Conservation (phyloP, 2,329 filamentous ascomycete species). For the Lasiodiplodia gonubiensis region DNA sequence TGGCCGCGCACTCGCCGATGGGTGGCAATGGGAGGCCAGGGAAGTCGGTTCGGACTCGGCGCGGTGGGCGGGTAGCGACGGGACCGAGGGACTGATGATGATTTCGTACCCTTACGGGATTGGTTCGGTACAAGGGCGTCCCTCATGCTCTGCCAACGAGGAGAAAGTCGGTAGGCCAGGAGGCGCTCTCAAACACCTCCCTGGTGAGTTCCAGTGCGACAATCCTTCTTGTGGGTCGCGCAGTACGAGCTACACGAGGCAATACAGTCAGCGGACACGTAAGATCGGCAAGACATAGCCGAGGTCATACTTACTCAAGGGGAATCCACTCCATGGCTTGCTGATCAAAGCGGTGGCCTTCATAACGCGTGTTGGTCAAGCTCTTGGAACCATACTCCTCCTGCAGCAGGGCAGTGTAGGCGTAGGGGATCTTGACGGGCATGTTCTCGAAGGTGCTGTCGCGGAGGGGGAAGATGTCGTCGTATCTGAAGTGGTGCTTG, state of each 20-base stretch:
- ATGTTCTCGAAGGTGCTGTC: conserved; percentile 60
- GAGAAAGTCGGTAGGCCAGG: not conserved
- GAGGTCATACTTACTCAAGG: conserved; percentile 16
- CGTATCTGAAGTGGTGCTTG: conserved; percentile 58
- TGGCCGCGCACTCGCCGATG: conserved; percentile 1
- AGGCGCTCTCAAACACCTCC: conserved; percentile 5
- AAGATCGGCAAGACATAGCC: not conserved
- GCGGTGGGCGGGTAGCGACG: not conserved
- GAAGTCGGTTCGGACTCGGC: not conserved
- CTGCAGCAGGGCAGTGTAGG: conserved; percentile 59
- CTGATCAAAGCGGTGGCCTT: conserved; percentile 50
- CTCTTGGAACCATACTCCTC: conserved; percentile 61
- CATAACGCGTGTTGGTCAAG: conserved; percentile 54
- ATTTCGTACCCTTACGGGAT: not conserved
- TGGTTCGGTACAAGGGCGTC: not conserved
- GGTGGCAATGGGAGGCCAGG: not conserved
- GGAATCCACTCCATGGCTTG: conserved; percentile 39
- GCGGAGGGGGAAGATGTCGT: conserved; percentile 63
- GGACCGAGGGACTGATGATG: not conserved
- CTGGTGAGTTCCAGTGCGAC: conserved; percentile 23
- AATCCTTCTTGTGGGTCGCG: conserved; percentile 28
- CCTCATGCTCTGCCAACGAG: not conserved
- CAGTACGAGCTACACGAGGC: conserved; percentile 25
- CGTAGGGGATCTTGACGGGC: conserved; percentile 61
- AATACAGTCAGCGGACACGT: conserved; percentile 11